These are phyloP conservation scores for Boeremia lycopersici DNA, from an alignment of 2,329 filamentous ascomycete genomes.

Conservation along the genomic window DNA sequence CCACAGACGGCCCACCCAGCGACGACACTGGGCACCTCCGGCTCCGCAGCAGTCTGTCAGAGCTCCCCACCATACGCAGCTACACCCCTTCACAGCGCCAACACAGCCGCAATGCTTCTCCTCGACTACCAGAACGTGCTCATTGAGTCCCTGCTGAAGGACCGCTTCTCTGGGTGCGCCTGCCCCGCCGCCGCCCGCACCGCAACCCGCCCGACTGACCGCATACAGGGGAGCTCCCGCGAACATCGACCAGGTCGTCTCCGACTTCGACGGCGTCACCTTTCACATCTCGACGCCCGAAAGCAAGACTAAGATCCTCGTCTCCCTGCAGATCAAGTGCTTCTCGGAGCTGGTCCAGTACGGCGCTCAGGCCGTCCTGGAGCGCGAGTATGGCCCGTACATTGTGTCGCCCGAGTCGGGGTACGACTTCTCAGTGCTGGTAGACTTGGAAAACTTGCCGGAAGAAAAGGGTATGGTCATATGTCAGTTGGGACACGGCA, in stretches of 20 bases:
- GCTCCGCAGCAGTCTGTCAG: constrained; percentile 35
- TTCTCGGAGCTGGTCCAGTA: constrained; percentile 91
- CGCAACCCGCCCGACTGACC: constrained; percentile 44
- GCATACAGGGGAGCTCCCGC: constrained; percentile 74
- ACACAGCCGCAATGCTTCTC: constrained; percentile 70
- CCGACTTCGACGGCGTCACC: constrained; percentile 97
- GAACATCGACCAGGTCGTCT: constrained; percentile 96
- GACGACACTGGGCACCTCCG: constrained; percentile 35
- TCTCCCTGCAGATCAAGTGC: constrained; percentile 95
- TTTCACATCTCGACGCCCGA: constrained; percentile 98
- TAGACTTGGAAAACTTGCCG: constrained; percentile 88
- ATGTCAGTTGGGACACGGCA: background rate
- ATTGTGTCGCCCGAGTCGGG: constrained; percentile 86
- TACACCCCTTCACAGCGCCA: constrained; percentile 15
- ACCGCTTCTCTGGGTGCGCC: constrained; percentile 84
- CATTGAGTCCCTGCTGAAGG: constrained; percentile 93
- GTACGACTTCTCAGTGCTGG: constrained; percentile 92
- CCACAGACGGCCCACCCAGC: constrained; percentile 24
- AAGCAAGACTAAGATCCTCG: constrained; percentile 88
- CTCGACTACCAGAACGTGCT: constrained; percentile 99
- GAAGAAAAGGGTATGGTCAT: constrained; percentile 68
- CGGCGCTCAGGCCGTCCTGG: constrained; percentile 87
- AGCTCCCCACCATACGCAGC: constrained; percentile 32
- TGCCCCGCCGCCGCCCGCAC: constrained; percentile 41
- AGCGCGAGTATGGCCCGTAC: constrained; percentile 92